Conservation (phyloP, 1,139 yeast species). For the Citeromyces hawaiiensis region DNA sequence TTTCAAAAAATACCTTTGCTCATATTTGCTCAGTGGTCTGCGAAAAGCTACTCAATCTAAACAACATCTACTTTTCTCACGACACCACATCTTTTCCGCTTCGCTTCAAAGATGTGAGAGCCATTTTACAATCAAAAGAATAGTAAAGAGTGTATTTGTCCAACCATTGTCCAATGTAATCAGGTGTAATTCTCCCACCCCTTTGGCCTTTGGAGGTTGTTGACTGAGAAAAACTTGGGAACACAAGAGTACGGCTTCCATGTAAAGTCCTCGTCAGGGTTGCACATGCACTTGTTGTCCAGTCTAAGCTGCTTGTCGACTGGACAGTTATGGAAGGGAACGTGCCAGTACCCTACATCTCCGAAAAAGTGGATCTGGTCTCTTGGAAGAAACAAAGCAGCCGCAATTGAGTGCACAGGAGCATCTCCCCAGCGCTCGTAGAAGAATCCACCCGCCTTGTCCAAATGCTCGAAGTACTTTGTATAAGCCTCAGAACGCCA, state of each 20-base stretch:
- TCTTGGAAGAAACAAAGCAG: slow-evolving; percentile 56
- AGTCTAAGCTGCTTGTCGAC: slow-evolving; percentile 40
- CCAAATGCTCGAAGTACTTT: slow-evolving; percentile 58
- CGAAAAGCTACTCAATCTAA: no score
- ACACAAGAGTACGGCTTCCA: slow-evolving; percentile 86
- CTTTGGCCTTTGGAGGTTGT: slow-evolving; percentile 49
- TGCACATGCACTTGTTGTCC: slow-evolving; percentile 53
- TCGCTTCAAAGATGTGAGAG: no score
- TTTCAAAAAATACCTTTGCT: no score
- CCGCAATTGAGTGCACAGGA: slow-evolving; percentile 82
- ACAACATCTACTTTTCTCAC: no score
- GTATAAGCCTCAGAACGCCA: slow-evolving; percentile 65
- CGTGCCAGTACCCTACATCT: slow-evolving; percentile 75
- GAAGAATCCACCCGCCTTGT: slow-evolving; percentile 74
- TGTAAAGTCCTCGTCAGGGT: slow-evolving; percentile 66
- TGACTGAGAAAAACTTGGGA: slow-evolving; percentile 50
- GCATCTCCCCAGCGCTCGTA: slow-evolving; percentile 95
- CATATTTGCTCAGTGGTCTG: no score
- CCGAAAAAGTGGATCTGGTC: slow-evolving; percentile 65
- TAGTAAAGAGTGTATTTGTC: background rate
- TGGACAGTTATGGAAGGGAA: slow-evolving; percentile 70
- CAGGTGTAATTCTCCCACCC: slow-evolving; percentile 55
- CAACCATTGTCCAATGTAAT: no score
- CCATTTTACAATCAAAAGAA: no score
- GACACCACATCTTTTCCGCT: no score